Base-by-base conservation (phyloP, 2,329 filamentous ascomycete genomes). In the Mollisia scopiformis region DNA sequence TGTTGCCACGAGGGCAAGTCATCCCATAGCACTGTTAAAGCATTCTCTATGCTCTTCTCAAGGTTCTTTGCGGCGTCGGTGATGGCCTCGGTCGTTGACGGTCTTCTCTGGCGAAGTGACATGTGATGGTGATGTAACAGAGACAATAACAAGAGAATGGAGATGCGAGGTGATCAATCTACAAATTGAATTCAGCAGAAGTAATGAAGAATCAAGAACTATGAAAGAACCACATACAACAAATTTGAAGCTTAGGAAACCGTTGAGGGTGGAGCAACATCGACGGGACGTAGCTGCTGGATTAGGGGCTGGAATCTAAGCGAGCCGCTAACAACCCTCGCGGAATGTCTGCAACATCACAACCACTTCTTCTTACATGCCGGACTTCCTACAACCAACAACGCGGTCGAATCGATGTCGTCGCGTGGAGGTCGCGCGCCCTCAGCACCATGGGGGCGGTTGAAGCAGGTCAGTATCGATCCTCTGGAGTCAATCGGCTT, bases 401-500 rank as follows among this genome's bases (percentile, higher is more conserved):
- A 14, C 49, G 19, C 49, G 19, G 28, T 51, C 27, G n/a, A 35
- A 51, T 64, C 58, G 55, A 73, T 73, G 69, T 68, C 69, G 25
- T 57, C 66, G 47, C 72, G 69, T 30, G 69, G 70, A 47, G 67
- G 65, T 66, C 75, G 78, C 62, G 71, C 75, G 39, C 70, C 74
- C 41, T 84, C 86, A 51, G 82, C 82, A 54, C 81, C 85, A 67
- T 91, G 89, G 87, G 85, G 84, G 62, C 83, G 90, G 65, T 79
- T 96, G 65, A 93, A 90, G 74, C 89, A 91, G 13, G 83, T 88
- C 62, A 85, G 89, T 47, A 79, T 87, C 59, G 93, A 97, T 74
- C 86, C 91, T 14, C 80, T 98, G 28, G 91, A 96, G 68, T 84
- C 82, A 62, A 90, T 96, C 67, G 93, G 94, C 1, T 82, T 97